Base-by-base conservation (phyloP, 2,329 filamentous ascomycete genomes). In the Tolypocladium inflatum region DNA sequence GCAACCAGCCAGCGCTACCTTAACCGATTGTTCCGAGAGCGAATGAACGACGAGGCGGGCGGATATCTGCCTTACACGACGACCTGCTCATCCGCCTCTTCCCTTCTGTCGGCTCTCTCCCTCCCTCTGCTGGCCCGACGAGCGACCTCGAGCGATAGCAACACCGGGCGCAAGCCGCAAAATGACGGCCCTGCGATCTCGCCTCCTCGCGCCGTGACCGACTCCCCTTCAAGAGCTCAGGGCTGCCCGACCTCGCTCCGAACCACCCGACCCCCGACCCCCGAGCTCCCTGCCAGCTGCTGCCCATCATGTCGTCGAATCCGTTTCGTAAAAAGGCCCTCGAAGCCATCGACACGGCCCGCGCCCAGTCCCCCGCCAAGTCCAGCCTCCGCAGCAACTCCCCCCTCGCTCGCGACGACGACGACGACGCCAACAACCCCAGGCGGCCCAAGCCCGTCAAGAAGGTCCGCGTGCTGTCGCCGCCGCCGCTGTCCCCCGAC, bases 391-490 rank as follows among this genome's bases (percentile, higher is more conserved):
- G 62, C 58, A 57, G 50, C 56, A 50, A 55, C 35, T 56, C 56
- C 11, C 54, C 56, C 37, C 58, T 58, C 11, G 57, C 53, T 13
- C 33, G 11, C 54, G 56, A 58, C 37, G 59, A 62, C 39, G 53
- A 61, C 43, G 37, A 26, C 7, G 52, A 55, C 55, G 37, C 41
- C 23, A 51, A 51, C 26, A 42, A 71, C 66, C 63, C 75, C 65
- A 63, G 60, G 55, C 79, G 72, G 62, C 68, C 70, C 45, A 89
- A 80, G 75, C 76, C 83, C 43, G 77, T 81, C 59, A 88, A 88
- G 73, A 87, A 83, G 66, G 86, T 89, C 60, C 83, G 86, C 66
- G 81, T 87, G 10, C 79, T 86, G 67, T 86, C 83, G 48, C 84
- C 84, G 55, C 83, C 83, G 59, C 83, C 83, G 3, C 78, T 80